Percentiles rank a stretch among this genome's conserved stretches.
These are phyloP conservation scores for Oenanthe sinensis DNA, from an alignment of 129 eudicot genomes.

Conservation along the genomic window DNA sequence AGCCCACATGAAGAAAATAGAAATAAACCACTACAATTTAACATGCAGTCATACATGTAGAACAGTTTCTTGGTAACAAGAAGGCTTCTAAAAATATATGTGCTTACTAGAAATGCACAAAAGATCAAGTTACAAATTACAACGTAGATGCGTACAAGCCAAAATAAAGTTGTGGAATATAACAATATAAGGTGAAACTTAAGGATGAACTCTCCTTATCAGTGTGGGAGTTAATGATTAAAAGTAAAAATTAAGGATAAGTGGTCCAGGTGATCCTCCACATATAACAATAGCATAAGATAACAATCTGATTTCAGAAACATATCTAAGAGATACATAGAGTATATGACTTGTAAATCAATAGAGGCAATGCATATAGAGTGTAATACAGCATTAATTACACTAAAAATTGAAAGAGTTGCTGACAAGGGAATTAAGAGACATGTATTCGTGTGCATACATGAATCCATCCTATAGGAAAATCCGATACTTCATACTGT, in stretches of 20 bases:
- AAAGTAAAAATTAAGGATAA: neutral
- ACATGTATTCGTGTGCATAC: slow-evolving; percentile 29
- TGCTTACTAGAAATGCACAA: neutral
- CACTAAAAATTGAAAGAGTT: neutral
- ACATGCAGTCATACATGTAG: neutral
- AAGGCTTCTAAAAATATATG: neutral
- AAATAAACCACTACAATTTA: neutral
- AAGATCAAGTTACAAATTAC: neutral
- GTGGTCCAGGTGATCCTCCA: neutral
- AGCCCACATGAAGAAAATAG: neutral
- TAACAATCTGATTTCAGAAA: neutral
- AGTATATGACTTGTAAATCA: neutral
- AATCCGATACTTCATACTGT: slow-evolving; percentile 52
- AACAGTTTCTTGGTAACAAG: neutral
- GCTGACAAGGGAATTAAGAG: slow-evolving; percentile 7
- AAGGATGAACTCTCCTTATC: neutral
- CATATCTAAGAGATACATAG: neutral
- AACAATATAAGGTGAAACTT: neutral
- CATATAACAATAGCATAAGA: neutral
- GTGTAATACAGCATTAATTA: neutral
- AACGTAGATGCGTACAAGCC: neutral
- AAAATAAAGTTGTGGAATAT: neutral
- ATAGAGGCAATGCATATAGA: neutral
- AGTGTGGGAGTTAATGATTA: neutral
- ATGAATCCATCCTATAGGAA: slow-evolving; percentile 84